A percentile compares a stretch with the other conserved stretches of the same genome.
These are phyloP conservation scores for Ilex aquifolium DNA, from an alignment of 257 asterid genomes.

Conservation along the genomic window DNA sequence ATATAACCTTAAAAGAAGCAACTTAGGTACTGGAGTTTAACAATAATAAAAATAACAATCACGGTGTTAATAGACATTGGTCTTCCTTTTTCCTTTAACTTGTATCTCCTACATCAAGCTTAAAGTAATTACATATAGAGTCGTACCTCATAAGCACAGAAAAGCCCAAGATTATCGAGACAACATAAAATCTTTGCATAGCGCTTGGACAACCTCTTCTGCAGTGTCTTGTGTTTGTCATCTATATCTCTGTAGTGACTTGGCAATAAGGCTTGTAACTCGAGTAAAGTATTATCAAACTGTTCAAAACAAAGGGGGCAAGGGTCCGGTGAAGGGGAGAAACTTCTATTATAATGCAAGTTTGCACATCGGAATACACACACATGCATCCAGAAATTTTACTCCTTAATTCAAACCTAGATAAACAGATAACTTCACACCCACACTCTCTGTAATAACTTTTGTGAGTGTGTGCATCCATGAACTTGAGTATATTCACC, in stretches of 20 bases:
- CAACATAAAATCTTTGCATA: slow-evolving; percentile 49
- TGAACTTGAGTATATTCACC: slow-evolving; percentile 26
- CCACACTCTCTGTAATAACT: too few species aligned
- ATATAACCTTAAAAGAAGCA: too few species aligned
- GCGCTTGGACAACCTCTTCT: slow-evolving; percentile 42
- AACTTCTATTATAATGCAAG: slow-evolving; percentile 1
- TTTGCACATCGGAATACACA: not conserved
- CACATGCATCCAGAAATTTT: not conserved
- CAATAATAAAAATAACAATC: not conserved
- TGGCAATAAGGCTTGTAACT: slow-evolving; percentile 27
- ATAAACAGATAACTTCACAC: too few species aligned
- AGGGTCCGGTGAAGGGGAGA: not conserved
- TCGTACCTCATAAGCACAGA: slow-evolving; percentile 73
- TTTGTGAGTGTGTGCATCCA: too few species aligned
- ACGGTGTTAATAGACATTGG: not conserved
- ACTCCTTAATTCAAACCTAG: too few species aligned
- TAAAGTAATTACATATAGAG: not conserved
- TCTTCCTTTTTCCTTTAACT: not conserved
- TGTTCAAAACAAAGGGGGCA: slow-evolving; percentile 20
- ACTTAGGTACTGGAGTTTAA: too few species aligned
- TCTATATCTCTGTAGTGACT: slow-evolving; percentile 26
- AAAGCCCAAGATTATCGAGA: slow-evolving; percentile 76
- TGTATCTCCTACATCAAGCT: not conserved
- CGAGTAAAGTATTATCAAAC: slow-evolving; percentile 54
- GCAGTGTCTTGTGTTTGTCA: slow-evolving; percentile 28